phyloP scores from a whole-genome alignment of 2,329 filamentous ascomycete species.

The Cladosporium sp. region DNA sequence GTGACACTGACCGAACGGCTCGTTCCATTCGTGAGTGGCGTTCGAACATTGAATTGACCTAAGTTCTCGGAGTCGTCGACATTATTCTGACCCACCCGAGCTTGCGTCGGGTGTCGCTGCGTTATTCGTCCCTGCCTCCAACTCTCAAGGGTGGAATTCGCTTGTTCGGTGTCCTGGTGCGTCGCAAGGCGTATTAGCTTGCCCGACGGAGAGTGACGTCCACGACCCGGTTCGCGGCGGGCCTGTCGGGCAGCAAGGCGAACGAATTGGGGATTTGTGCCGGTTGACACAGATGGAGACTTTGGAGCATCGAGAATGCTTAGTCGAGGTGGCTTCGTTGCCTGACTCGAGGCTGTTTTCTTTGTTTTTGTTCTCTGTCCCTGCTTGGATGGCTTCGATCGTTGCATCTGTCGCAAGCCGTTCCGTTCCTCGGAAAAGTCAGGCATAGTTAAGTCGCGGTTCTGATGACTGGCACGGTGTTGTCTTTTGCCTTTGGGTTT shows the following conservation, averaged over 20 bases:
- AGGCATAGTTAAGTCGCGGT: constrained; percentile 21
- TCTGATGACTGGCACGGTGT: constrained; percentile 35
- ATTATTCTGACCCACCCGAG: no score
- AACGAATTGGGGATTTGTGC: constrained; percentile 46
- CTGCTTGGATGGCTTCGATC: neutral
- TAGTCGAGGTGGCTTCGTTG: constrained; percentile 28
- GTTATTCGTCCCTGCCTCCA: constrained; percentile 48
- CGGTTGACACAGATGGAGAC: constrained; percentile 31
- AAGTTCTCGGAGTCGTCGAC: no score
- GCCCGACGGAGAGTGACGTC: constrained; percentile 46
- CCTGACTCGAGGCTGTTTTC: neutral
- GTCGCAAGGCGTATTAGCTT: constrained; percentile 52
- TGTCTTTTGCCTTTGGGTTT: constrained; percentile 31
- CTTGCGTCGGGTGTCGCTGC: neutral
- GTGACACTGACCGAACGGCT: neutral
- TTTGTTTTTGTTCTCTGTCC: neutral
- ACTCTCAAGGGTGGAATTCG: constrained; percentile 43
- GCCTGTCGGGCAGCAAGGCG: constrained; percentile 51
- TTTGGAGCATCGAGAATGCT: constrained; percentile 48
- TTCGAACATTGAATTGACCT: neutral
- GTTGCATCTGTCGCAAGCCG: neutral
- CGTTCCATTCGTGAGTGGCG: neutral
- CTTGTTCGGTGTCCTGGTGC: constrained; percentile 51
- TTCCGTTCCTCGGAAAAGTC: constrained; percentile 22
- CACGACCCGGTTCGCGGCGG: constrained; percentile 43